Base-by-base conservation (phyloP, 2,329 filamentous ascomycete species). In the Penicillium brasilianum region DNA sequence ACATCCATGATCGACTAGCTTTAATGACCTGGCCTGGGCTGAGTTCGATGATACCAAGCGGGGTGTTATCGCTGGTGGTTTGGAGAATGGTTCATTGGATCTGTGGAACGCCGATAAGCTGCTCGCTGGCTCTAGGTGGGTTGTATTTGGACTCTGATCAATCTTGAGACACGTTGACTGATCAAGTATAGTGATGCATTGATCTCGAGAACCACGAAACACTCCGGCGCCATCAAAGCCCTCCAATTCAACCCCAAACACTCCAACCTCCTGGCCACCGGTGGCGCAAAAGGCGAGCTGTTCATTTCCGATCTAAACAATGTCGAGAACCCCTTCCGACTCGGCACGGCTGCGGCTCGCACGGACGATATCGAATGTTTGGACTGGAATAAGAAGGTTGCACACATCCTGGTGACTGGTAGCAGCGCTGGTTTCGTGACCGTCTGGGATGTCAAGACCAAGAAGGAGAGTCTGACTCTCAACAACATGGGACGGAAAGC, bases 341-440 rank as follows among this genome's bases (percentile, higher is more conserved):
- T 99, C 34, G 95, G 95, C 62, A 96, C 91, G 66, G 86, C 90
- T 39, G 92, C 92, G 44, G 93, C 93, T 65, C 90, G 94, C 74
- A 91, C 93, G 41, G 94, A 98, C 72, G 95, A 99, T 71, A 91
- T 98, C 66, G 95, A 98, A 72, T 96, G 93, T 68, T 84, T 99
- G 62, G 94, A 97, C 69, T 99, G 96, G 96, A 99, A 99, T 80
- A 93, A 93, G 74, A 98, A 96, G 81, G 94, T 98, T 44, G 88
- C 94, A 14, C 94, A 99, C 75, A 99, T 99, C 75, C 82, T 99
- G 69, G 95, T 94, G 18, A 98, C 94, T 10, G 95, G 95, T 67
- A 94, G 93, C 74, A 90, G 88, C 64, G 93, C 93, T 53, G 95
- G 95, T 4, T 96, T 98, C 72, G 93, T 98, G 37, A 98, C 95